These are phyloP conservation scores for Allantophomopsis cytisporea DNA, from an alignment of 2,329 filamentous ascomycete species.

Conservation along the genomic window DNA sequence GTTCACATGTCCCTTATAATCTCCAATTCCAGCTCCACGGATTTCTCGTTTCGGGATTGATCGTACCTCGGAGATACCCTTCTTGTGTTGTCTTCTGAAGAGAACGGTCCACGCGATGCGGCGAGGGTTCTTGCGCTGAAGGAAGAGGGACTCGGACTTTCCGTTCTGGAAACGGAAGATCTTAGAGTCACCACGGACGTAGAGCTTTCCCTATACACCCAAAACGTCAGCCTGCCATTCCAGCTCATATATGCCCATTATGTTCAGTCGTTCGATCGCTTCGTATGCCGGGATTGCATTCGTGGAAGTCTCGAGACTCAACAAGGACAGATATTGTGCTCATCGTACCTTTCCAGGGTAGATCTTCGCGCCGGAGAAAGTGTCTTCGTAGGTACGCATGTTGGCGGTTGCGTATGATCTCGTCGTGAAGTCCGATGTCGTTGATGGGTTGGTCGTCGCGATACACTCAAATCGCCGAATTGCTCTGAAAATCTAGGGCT, in stretches of 20 bases:
- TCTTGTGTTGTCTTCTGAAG: slow-evolving; percentile 98
- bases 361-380: slow-evolving; percentile 67
- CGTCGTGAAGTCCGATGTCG: slow-evolving; percentile 5
- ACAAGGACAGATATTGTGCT: slow-evolving; percentile 1
- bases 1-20: background rate
- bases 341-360: slow-evolving; percentile 64
- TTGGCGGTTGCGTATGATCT: slow-evolving; percentile 13
- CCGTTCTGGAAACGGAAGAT: slow-evolving; percentile 99
- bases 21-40: background rate
- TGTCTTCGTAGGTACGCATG: slow-evolving; percentile 50
- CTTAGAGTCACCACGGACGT: slow-evolving; percentile 99
- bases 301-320: background rate
- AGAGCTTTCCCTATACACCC: slow-evolving; percentile 80
- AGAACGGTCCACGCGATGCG: slow-evolving; percentile 98
- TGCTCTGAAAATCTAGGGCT: too few relatives aligned
- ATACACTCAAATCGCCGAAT: slow-evolving; percentile 1
- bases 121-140: slow-evolving; percentile 99
- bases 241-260: background rate
- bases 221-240: slow-evolving; percentile 13
- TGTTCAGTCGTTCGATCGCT: too few relatives aligned
- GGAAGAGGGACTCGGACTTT: slow-evolving; percentile 99
- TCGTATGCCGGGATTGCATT: slow-evolving; percentile 1
- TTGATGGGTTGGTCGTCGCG: slow-evolving; percentile 3
- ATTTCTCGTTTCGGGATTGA: slow-evolving; percentile 2
- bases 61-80: slow-evolving; percentile 99